phyloP scores from a whole-genome alignment of 768 basidiomycete species.

The Brasilioporus rufonigricans region DNA sequence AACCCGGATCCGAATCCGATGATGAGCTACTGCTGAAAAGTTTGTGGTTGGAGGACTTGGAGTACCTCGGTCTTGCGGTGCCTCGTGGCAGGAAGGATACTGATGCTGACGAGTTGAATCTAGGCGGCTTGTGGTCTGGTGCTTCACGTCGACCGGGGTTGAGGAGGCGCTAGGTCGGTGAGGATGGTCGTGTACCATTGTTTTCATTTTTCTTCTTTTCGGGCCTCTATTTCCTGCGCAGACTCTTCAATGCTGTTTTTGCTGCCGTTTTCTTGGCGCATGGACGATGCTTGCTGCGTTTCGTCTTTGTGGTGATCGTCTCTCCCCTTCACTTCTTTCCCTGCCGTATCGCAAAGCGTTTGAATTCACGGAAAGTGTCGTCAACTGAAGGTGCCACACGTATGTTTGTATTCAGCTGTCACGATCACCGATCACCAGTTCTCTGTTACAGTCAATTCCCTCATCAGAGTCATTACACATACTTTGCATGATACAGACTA shows the following conservation, averaged over 20 bases:
- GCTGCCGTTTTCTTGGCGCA: slow-evolving; percentile 4
- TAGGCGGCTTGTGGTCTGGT: slow-evolving; percentile 15
- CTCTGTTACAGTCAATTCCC: no score
- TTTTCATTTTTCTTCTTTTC: background rate
- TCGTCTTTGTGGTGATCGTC: background rate
- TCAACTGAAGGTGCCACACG: no score
- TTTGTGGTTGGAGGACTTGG: slow-evolving; percentile 21
- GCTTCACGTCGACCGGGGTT: no score
- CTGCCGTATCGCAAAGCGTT: no score
- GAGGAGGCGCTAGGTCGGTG: slow-evolving; percentile 8
- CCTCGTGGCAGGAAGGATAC: background rate
- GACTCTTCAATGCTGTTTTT: background rate
- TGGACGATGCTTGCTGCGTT: slow-evolving; percentile 6
- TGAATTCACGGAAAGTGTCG: no score
- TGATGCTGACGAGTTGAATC: slow-evolving; percentile 30
- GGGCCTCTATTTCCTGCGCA: background rate
- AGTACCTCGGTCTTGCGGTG: slow-evolving; percentile 19
- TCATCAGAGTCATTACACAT: no score
- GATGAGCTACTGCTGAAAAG: slow-evolving; percentile 23
- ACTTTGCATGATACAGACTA: no score
- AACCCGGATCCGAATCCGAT: slow-evolving; percentile 18
- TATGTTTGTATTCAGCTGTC: no score
- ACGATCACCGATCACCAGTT: no score
- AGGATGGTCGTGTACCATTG: background rate
- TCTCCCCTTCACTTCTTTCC: background rate